A percentile compares a stretch with the other conserved stretches of the same genome.
Conservation (phyloP, 345 rosid species). For the Abelmoschus esculentus region DNA sequence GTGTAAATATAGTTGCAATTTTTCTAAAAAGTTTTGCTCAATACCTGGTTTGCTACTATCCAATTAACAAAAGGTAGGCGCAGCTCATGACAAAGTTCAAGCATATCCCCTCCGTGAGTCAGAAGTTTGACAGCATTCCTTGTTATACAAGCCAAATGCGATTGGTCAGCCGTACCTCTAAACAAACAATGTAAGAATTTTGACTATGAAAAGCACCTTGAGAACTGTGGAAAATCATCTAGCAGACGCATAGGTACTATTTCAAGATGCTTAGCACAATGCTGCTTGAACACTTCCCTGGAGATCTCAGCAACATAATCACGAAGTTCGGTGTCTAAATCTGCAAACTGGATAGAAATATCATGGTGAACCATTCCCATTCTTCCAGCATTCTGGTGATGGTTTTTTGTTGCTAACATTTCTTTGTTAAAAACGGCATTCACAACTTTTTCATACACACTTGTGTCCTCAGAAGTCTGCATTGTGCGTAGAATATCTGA, state of each 20-base stretch:
- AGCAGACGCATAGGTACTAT: conserved; percentile 58
- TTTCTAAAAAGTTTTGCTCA: conserved; percentile 3
- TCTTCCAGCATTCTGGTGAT: conserved; percentile 37
- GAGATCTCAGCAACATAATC: conserved; percentile 68
- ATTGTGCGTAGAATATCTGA: conserved; percentile 74
- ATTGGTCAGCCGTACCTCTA: conserved; percentile 17
- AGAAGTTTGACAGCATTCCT: conserved; percentile 90
- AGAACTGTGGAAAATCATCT: conserved; percentile 51
- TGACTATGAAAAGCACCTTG: conserved; percentile 34
- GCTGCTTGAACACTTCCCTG: conserved; percentile 73
- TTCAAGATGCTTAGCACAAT: conserved; percentile 83
- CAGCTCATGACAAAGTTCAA: conserved; percentile 86
- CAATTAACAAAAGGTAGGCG: conserved; percentile 78
- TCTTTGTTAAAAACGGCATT: conserved; percentile 78
- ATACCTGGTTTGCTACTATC: conserved; percentile 67
- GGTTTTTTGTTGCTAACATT: conserved; percentile 39
- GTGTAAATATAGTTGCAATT: neutral
- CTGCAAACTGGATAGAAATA: conserved; percentile 46
- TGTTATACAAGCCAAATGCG: conserved; percentile 21
- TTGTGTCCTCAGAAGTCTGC: conserved; percentile 82
- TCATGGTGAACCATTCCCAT: conserved; percentile 30
- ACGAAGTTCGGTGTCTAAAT: conserved; percentile 65
- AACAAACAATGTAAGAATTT: neutral
- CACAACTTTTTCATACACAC: conserved; percentile 77
- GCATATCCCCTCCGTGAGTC: conserved; percentile 84